phyloP scores from a whole-genome alignment of 352 stramenopile genomes.

The Achlya hypogyna region DNA sequence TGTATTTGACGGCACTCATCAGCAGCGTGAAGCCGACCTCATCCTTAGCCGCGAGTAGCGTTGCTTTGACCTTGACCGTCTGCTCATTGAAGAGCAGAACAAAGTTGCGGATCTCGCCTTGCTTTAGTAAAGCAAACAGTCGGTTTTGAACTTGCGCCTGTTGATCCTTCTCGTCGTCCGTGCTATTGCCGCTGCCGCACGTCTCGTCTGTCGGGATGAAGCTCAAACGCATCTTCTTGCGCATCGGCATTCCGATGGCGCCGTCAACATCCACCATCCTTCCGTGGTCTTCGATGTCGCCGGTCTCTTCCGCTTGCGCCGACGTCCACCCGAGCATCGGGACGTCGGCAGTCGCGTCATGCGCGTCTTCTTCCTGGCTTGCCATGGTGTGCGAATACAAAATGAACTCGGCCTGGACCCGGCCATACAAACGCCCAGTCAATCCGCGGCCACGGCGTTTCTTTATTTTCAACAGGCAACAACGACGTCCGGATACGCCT shows the following conservation, averaged over 20 bases:
- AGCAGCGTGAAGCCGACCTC: slow-evolving; percentile 73
- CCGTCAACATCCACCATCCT: background rate
- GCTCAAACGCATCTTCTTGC: slow-evolving; percentile 19
- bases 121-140: slow-evolving; percentile 4
- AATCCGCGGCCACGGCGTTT: background rate
- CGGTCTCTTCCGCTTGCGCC: background rate
- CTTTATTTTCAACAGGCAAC: background rate
- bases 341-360: background rate
- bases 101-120: slow-evolving; percentile 10
- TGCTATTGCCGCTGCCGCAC: slow-evolving; percentile 18
- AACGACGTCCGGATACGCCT: background rate
- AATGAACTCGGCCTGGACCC: background rate
- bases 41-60: slow-evolving; percentile 30
- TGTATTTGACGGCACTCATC: slow-evolving; percentile 69
- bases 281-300: background rate
- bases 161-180: slow-evolving; percentile 19
- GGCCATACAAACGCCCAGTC: slow-evolving; percentile 1
- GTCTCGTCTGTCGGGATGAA: slow-evolving; percentile 21
- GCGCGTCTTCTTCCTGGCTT: background rate
- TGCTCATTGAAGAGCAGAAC: slow-evolving; percentile 14
- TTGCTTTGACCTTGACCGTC: background rate
- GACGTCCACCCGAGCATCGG: background rate
- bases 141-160: slow-evolving; percentile 13
- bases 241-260: slow-evolving; percentile 16
- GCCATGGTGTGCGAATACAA: slow-evolving; percentile 7